Percentiles rank a stretch among this genome's conserved stretches.
Evolutionary conservation across 768 basidiomycete genomes (phyloP).

Genomic region (Lactarius hatsudake): DNA sequence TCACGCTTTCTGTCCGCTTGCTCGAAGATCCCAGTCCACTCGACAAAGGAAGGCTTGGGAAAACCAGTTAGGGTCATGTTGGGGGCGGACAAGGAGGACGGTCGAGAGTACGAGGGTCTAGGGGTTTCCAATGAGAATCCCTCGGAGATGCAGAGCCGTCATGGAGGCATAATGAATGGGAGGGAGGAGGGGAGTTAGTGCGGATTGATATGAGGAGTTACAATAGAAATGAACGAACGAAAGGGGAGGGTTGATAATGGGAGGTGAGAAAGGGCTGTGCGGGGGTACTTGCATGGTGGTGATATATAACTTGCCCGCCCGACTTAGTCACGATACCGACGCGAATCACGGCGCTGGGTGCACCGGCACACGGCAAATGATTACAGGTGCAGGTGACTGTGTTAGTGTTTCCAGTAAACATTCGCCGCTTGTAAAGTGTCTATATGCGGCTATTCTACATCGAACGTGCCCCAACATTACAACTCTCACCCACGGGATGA

Average conservation of each 20-base stretch:
- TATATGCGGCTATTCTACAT: conserved; percentile 1
- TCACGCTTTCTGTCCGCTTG: conserved; percentile 68
- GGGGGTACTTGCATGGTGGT: not conserved
- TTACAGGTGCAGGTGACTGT: too few relatives aligned
- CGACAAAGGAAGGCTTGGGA: conserved; percentile 31
- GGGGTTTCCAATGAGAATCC: conserved; percentile 14
- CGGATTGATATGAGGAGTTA: not conserved
- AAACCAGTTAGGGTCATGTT: conserved; percentile 9
- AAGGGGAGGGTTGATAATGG: not conserved
- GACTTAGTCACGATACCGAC: conserved; percentile 5
- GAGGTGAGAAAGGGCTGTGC: not conserved
- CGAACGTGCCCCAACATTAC: conserved; percentile 3
- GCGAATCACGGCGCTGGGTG: conserved; percentile 3
- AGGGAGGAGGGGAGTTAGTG: not conserved
- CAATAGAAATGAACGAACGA: not conserved
- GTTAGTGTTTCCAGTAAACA: not conserved
- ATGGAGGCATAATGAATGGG: conserved; percentile 19
- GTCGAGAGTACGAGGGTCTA: conserved; percentile 2
- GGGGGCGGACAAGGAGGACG: not conserved
- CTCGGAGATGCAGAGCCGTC: conserved; percentile 15
- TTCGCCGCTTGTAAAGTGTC: not conserved
- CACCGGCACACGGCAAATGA: not conserved
- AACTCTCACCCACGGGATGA: not conserved
- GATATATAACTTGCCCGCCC: not conserved
- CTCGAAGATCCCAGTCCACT: conserved; percentile 71